Evolutionary conservation across 164 flowering plant species (phyloP).

Genomic region (Umbellularia californica): DNA sequence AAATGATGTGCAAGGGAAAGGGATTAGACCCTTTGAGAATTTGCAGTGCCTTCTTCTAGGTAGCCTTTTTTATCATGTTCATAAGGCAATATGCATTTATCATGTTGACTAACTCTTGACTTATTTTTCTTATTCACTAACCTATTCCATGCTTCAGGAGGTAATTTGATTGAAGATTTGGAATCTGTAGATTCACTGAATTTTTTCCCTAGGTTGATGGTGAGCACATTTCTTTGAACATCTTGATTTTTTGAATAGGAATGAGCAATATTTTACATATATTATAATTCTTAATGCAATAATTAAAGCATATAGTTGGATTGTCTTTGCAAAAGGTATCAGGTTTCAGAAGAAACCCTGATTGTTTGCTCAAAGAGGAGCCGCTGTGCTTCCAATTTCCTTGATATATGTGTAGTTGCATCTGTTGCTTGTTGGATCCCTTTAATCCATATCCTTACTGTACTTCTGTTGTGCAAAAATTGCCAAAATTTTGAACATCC

Average conservation of each 20-base stretch:
- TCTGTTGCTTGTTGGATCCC: background rate
- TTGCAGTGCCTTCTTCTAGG: constrained; percentile 84
- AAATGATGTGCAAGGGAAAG: constrained; percentile 22
- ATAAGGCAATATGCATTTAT: background rate
- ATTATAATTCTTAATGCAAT: no score
- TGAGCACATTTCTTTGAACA: constrained; percentile 29
- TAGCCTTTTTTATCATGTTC: constrained; percentile 18
- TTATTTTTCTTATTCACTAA: constrained; percentile 5
- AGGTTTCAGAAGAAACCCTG: no score
- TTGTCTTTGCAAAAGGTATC: background rate
- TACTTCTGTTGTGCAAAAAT: background rate
- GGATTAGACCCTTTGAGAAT: constrained; percentile 50
- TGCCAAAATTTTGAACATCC: background rate
- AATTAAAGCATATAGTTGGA: background rate
- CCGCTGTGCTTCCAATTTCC: no score
- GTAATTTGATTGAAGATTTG: constrained; percentile 65
- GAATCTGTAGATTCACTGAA: constrained; percentile 70
- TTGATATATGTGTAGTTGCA: no score
- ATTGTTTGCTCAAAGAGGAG: no score
- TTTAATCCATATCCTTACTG: background rate
- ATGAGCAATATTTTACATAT: background rate
- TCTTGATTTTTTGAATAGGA: background rate
- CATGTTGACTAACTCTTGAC: constrained; percentile 1
- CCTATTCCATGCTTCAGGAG: constrained; percentile 46
- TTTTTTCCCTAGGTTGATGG: constrained; percentile 66